Conservation (phyloP, 2,329 filamentous ascomycete genomes). For the Emericellopsis cladophorae region DNA sequence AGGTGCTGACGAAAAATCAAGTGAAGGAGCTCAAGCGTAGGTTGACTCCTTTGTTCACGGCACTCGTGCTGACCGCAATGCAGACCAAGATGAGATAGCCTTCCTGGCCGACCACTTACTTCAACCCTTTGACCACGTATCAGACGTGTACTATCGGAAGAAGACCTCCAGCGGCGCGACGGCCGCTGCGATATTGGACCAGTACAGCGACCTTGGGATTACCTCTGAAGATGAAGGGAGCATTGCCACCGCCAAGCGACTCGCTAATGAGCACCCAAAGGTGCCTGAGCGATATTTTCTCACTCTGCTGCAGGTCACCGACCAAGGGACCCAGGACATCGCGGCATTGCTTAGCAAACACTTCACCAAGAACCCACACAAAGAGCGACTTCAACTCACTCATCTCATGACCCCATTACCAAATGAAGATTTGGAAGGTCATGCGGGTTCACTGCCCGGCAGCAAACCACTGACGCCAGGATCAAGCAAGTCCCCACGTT, state of each 20-base stretch:
- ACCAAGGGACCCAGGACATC: constrained; percentile 22
- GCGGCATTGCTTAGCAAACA: constrained; percentile 26
- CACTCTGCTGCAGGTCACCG: constrained; percentile 26
- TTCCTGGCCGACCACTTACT: constrained; percentile 30
- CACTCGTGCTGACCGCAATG: not conserved
- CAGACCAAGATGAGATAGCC: constrained; percentile 25
- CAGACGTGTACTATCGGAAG: constrained; percentile 24
- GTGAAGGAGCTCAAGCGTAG: constrained; percentile 16
- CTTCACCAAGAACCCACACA: constrained; percentile 24
- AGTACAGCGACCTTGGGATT: constrained; percentile 25
- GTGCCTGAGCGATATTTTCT: constrained; percentile 29
- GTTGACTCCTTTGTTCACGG: constrained; percentile 1
- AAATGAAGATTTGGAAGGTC: constrained; percentile 15
- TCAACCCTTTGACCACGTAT: constrained; percentile 25
- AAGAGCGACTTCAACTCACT: constrained; percentile 20
- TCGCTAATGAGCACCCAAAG: constrained; percentile 24
- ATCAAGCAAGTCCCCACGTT: not conserved
- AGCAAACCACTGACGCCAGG: constrained; percentile 1
- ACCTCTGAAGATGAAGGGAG: constrained; percentile 15
- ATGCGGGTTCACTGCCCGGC: not conserved
- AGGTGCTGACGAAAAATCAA: constrained; percentile 1
- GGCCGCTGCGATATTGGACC: constrained; percentile 27
- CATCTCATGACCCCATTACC: constrained; percentile 25
- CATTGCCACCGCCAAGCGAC: constrained; percentile 16
- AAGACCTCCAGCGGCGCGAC: constrained; percentile 24